Base-by-base conservation (phyloP, 192 early-diverging fungal species). In the Coemansia sp. region DNA sequence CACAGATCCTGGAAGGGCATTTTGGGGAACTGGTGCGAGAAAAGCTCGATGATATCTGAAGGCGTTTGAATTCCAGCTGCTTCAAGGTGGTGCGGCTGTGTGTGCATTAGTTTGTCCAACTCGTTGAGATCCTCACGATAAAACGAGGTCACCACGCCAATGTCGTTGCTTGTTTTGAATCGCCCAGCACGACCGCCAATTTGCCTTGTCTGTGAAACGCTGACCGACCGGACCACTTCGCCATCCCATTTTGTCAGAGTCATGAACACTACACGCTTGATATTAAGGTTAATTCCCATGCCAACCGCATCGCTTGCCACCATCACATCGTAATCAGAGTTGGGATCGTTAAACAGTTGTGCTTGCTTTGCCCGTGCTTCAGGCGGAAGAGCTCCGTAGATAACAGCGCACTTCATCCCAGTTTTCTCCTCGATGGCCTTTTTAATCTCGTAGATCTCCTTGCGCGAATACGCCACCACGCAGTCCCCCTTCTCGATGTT, bases 231-330 rank as follows among this genome's bases (percentile, higher is more conserved):
- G 4, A 75, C 55, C 4, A 60, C 54, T 11, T 69, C 63, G 35
- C 96, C 94, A 75, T 99, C 86, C 46, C 83, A 97, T 75, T 99
- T 99, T 45, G 78, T 62, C 17, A 93, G 57, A 0, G 84, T 70
- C 45, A 88, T 87, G 71, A 99, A 96, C 19, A 97, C 85, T 34
- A 99, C 85, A 17, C 96, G 89, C 9, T 89, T 87, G 63, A 99
- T 97, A 50, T 93, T 92, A 88, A 99, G 65, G 73, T 99, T 99
- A 11, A 96, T 83, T 0, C 96, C 96, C 96, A 99, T 99, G 23
- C 96, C 96, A 52, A 99, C 87, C 0, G 96, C 96, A 81, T 99
- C 96, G 61, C 92, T 93, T 6, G 96, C 95, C 14, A 99, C 91
- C 20, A 99, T 75, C 6, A 97, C 89, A 60, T 93, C 87, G 61